Conservation (phyloP, 352 stramenopile genomes). For the Phytophthora idaei region DNA sequence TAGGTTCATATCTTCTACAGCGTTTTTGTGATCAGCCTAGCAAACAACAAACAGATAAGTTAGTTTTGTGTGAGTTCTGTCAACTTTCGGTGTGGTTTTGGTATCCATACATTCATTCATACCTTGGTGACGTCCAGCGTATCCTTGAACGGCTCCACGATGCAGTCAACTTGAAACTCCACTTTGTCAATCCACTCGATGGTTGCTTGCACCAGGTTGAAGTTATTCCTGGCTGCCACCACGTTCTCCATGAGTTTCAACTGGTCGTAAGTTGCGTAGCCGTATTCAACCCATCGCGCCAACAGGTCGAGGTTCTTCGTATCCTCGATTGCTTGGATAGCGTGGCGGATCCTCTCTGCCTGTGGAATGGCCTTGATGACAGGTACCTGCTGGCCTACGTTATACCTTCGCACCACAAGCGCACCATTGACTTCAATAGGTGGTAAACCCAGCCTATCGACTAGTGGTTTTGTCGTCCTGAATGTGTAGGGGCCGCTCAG, state of each 20-base stretch:
- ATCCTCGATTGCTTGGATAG: not conserved
- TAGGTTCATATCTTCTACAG: too few relatives aligned
- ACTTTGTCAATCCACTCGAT: not conserved
- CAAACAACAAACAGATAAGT: too few relatives aligned
- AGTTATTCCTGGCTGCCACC: not conserved
- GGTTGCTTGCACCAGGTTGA: not conserved
- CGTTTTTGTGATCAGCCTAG: too few relatives aligned
- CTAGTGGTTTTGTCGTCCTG: not conserved
- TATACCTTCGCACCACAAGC: not conserved
- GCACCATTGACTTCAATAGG: not conserved
- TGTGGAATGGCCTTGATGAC: not conserved
- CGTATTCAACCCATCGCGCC: conserved; percentile 21
- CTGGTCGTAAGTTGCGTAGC: conserved; percentile 44
- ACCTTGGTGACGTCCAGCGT: not conserved
- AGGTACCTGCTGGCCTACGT: not conserved
- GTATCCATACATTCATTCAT: too few relatives aligned
- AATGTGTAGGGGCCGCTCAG: not conserved
- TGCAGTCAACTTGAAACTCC: not conserved
- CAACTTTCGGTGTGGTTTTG: too few relatives aligned
- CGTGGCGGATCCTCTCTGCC: not conserved
- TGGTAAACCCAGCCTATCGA: not conserved
- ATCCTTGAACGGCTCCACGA: not conserved
- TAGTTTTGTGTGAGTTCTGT: too few relatives aligned
- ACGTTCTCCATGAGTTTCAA: conserved; percentile 40
- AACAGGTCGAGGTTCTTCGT: not conserved